Conservation (phyloP, 768 basidiomycete species). For the Pisolithus microcarpus region DNA sequence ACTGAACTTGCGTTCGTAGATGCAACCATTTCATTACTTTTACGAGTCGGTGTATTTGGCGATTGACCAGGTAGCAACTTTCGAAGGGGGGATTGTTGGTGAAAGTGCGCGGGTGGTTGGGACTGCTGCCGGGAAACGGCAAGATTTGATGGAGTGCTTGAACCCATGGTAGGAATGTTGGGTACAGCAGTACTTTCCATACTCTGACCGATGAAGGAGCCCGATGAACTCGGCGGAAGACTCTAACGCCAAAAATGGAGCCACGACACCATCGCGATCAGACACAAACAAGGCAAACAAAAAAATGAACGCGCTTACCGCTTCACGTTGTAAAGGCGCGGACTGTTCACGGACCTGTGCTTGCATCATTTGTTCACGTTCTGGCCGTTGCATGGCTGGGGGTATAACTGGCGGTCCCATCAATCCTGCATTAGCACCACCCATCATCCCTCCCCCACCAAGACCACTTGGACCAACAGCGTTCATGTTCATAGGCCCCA, state of each 20-base stretch:
- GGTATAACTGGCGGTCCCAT: slow-evolving; percentile 36
- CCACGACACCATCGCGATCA: slow-evolving; percentile 1
- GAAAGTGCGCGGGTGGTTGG: slow-evolving; percentile 17
- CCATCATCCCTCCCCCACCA: slow-evolving; percentile 19
- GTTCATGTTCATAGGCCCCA: slow-evolving; percentile 19
- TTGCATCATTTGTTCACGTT: slow-evolving; percentile 21
- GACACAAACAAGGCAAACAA: background rate
- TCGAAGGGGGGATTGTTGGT: slow-evolving; percentile 22
- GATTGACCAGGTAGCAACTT: slow-evolving; percentile 15
- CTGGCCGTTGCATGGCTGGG: slow-evolving; percentile 18
- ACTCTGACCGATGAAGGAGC: slow-evolving; percentile 15
- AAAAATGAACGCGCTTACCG: slow-evolving; percentile 10
- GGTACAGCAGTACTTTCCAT: slow-evolving; percentile 12
- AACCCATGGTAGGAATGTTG: slow-evolving; percentile 2
- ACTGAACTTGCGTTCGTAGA: slow-evolving; percentile 8
- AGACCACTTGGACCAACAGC: slow-evolving; percentile 10
- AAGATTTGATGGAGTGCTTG: slow-evolving; percentile 5
- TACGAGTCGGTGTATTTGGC: slow-evolving; percentile 16
- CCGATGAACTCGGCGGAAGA: slow-evolving; percentile 16
- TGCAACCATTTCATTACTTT: slow-evolving; percentile 14
- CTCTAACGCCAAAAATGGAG: slow-evolving; percentile 9
- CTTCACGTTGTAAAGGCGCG: slow-evolving; percentile 19
- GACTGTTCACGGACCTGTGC: slow-evolving; percentile 19
- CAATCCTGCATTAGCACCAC: slow-evolving; percentile 26
- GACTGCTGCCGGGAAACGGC: slow-evolving; percentile 14